phyloP scores from a whole-genome alignment of 2,329 filamentous ascomycete genomes.

The Fusarium haematococcum region DNA sequence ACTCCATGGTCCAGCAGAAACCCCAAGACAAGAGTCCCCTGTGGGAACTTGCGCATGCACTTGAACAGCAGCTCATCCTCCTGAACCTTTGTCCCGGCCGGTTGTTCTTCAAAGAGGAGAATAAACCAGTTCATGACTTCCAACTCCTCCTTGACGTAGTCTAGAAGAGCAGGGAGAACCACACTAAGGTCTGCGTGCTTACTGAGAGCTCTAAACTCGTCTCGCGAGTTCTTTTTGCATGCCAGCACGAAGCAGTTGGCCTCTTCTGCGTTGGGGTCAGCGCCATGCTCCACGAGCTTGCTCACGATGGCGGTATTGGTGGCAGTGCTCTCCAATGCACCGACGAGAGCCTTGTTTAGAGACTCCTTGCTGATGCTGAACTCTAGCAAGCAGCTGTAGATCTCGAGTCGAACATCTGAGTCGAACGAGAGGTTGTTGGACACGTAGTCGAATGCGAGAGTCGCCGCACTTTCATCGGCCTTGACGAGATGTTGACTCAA shows the following conservation, averaged over 20 bases:
- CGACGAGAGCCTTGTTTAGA: slow-evolving; percentile 1
- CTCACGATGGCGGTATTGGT: not conserved
- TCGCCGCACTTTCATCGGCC: not conserved
- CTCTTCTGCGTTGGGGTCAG: slow-evolving; percentile 9
- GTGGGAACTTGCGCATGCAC: slow-evolving; percentile 16
- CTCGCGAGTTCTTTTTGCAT: not conserved
- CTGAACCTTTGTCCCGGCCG: not conserved
- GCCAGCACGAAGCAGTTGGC: slow-evolving; percentile 14
- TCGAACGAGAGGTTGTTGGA: not conserved
- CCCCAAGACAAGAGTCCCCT: not conserved
- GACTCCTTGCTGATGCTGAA: not conserved
- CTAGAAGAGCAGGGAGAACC: not conserved
- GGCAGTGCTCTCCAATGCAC: not conserved
- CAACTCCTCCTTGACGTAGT: not conserved
- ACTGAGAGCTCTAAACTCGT: slow-evolving; percentile 5
- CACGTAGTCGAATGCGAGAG: slow-evolving; percentile 5
- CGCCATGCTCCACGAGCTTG: slow-evolving; percentile 13
- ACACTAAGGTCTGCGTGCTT: slow-evolving; percentile 1
- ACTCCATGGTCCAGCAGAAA: not conserved
- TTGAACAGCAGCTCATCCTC: slow-evolving; percentile 6
- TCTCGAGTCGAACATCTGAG: not conserved
- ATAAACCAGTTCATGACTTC: not conserved
- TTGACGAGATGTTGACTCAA: slow-evolving; percentile 6
- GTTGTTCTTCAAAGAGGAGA: not conserved
- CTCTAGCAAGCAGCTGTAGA: slow-evolving; percentile 6